Evolutionary conservation across 2,329 filamentous ascomycete species (phyloP), one percentile per base, ranked within the genome.

Genomic region (Ophiocordyceps camponoti-saundersi): DNA sequence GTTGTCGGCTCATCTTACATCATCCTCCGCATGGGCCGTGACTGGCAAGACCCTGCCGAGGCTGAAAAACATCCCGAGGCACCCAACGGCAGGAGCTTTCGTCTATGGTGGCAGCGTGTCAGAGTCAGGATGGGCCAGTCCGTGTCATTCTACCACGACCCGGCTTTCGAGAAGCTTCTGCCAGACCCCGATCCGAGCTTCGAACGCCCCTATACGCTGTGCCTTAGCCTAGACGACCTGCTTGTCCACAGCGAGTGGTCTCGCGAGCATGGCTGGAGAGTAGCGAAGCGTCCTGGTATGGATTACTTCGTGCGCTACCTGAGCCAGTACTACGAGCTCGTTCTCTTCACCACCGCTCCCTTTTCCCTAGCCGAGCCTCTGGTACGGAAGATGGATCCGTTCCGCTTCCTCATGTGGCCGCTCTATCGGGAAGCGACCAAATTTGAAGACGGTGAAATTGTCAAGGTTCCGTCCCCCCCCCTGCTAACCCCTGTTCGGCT

Each of bases 221-320:
- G 94, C 29, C 71, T 98, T 55, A 92, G 85, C 61, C 68, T 98
- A 57, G 92, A 98, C 62, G 90, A 98, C 62, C 75, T 98, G 56
- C 75, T 98, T 47, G 79, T 98, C 29, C 90, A 95, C 67, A 94
- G 85, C 59, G 87, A 95, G 61, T 98, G 92, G 92, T 78, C 80
- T 22, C 79, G 90, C 48, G 86, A 96, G 61, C 84, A 95, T 59
- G 92, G 92, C 49, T 98, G 92, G 88, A 80, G 90, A 54, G 75
- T 93, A 51, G 92, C 92, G 26, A 98, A 98, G 70, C 79, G 92
- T 45, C 92, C 92, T 34, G 92, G 92, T 43, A 77, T 93, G 51
- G 92, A 98, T 67, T 98, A 98, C 69, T 98, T 98, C 69, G 69
- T 98, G 52, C 85, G 86, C 59, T 98, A 98, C 64, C 75, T 98